Evolutionary conservation across 192 early-diverging fungal species (phyloP), one percentile per base, ranked within the genome.

Genomic region (Backusella morwellensis): DNA sequence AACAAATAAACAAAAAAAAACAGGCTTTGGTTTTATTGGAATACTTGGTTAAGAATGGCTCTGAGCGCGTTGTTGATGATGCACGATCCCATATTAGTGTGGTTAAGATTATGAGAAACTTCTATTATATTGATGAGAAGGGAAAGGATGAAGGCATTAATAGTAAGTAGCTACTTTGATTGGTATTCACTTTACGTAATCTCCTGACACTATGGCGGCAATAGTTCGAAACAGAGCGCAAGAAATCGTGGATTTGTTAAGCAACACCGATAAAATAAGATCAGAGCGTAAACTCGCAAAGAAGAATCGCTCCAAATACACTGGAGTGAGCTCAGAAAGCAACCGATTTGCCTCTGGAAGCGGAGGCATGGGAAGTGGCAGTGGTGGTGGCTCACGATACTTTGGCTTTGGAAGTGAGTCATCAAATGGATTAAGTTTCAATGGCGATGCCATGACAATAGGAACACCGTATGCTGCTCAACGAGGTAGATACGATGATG

Each of bases 91-190:
- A 95, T 74, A 89, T 96, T 35, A 93, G 95, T 23, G 93, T 93
- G 34, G 86, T 99, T 76, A 97, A 96, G 77, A 91, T 92, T 40
- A 87, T 97, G 70, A 87, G 91, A 71, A 97, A 89, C 86, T 99
- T 96, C 77, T 90, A 95, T 70, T 95, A 92, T 72, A 88, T 96
- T 40, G 97, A 98, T 78, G 94, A 95, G 19, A 96, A 96, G 75
- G 92, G 92, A 77, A 99, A 99, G 78, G 97, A 99, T 82, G 96
- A 99, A 84, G 97, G 97, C 2, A 91, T 99, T 68, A 98, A 98
- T 75, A 92, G 96, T 96, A 91, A 78, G 77, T 83, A n/a, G 19
- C 19, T 36, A 17, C 7, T 4, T 56, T 38, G 23, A 35, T 70
- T 42, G n/a, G 4, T 23, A 6, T 40, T 40, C 38, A 40, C 38